Conservation (phyloP, 2,329 filamentous ascomycete species). For the Rhynchosporium secalis region DNA sequence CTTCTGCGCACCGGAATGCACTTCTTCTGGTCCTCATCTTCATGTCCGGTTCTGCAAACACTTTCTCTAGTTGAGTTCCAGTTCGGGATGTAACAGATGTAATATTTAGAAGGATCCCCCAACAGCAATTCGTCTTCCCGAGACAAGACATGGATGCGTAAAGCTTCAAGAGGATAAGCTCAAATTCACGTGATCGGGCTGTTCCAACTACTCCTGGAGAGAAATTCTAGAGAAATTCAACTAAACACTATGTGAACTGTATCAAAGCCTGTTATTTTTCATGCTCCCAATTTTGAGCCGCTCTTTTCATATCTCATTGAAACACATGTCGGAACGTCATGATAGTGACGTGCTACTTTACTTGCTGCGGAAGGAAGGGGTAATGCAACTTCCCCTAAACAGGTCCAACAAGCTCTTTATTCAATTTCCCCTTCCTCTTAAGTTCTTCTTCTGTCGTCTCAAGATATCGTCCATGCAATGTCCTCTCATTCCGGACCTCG, state of each 20-base stretch:
- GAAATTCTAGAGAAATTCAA: too few species aligned
- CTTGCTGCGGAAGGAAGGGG: too few species aligned
- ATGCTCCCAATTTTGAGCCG: too few species aligned
- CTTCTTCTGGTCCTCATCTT: not conserved
- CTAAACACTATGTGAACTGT: too few species aligned
- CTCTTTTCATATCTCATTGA: too few species aligned
- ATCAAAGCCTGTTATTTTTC: too few species aligned
- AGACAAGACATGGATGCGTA: not conserved
- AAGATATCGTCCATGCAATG: not conserved
- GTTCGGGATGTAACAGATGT: not conserved
- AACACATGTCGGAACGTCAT: too few species aligned
- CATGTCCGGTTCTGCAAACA: not conserved
- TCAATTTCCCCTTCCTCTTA: not conserved
- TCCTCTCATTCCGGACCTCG: not conserved
- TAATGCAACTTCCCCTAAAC: too few species aligned
- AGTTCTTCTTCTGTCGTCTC: not conserved
- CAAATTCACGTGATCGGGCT: not conserved
- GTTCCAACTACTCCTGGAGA: too few species aligned
- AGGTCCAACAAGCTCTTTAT: too few species aligned
- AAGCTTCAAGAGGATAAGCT: not conserved
- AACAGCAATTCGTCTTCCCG: not conserved
- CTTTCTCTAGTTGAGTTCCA: not conserved
- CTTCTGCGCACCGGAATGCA: not conserved
- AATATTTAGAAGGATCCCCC: not conserved
- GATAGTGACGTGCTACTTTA: too few species aligned